Evolutionary conservation across 140 eudicot species (phyloP).

Genomic region (Flaveria floridana): DNA sequence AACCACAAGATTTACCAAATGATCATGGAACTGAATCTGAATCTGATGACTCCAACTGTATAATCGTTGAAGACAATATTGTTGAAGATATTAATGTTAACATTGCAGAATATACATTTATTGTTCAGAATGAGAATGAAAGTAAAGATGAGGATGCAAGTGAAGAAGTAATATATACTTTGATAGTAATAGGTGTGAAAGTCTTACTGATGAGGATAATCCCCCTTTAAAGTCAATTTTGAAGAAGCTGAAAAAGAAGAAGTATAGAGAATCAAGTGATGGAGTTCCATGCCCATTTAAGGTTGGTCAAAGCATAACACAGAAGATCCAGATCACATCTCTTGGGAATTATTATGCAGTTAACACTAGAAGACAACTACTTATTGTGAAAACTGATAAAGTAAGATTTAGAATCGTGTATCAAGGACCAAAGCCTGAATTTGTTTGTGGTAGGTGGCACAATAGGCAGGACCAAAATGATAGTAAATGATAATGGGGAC

Average conservation of each 20-base stretch:
- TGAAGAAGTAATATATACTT: no score
- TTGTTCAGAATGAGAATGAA: no score
- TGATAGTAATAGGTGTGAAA: neutral
- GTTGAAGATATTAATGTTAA: no score
- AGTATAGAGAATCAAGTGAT: neutral
- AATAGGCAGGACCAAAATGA: no score
- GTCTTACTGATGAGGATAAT: neutral
- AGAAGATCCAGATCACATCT: neutral
- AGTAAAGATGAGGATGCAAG: no score
- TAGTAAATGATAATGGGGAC: no score
- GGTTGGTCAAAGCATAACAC: neutral
- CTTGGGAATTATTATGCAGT: neutral
- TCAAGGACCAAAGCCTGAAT: neutral
- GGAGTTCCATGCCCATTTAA: neutral
- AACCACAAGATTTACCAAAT: neutral
- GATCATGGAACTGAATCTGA: neutral
- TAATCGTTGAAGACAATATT: no score
- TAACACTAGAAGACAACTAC: neutral
- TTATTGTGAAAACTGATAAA: neutral
- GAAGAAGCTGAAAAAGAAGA: neutral
- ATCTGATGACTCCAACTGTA: neutral
- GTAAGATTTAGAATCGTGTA: neutral
- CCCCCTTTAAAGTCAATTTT: no score
- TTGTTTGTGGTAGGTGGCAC: neutral
- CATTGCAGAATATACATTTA: no score